Conservation (phyloP, 768 basidiomycete genomes). For the Lactifluus pinguis region DNA sequence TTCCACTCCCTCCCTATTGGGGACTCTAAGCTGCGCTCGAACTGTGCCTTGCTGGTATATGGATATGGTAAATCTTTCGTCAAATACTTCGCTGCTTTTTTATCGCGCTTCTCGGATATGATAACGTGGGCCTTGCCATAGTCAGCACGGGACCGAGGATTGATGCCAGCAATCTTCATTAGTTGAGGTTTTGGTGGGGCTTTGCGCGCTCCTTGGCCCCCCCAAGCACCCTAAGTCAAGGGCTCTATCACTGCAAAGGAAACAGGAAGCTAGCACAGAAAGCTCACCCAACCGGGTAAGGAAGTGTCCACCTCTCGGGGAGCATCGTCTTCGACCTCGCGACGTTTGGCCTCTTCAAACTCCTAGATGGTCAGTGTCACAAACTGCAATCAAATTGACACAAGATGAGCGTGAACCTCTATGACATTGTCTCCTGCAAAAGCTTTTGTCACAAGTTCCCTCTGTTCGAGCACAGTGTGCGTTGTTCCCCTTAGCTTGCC, state of each 20-base stretch:
- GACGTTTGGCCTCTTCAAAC: slow-evolving; percentile 76
- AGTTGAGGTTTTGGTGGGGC: slow-evolving; percentile 55
- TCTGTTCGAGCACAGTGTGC: slow-evolving; percentile 72
- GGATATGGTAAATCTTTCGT: slow-evolving; percentile 91
- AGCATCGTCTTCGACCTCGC: slow-evolving; percentile 79
- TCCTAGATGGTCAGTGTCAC: slow-evolving; percentile 38
- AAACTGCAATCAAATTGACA: background rate
- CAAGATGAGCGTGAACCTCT: slow-evolving; percentile 41
- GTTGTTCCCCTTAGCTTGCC: slow-evolving; percentile 28
- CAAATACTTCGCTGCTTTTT: slow-evolving; percentile 83
- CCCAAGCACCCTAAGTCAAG: slow-evolving; percentile 75
- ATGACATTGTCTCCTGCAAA: slow-evolving; percentile 98
- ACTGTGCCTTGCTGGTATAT: slow-evolving; percentile 89
- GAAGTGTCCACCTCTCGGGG: slow-evolving; percentile 84
- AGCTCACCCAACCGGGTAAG: slow-evolving; percentile 87
- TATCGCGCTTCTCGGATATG: slow-evolving; percentile 92
- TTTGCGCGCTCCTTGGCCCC: slow-evolving; percentile 62
- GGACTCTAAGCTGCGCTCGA: slow-evolving; percentile 70
- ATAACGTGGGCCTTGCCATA: slow-evolving; percentile 82
- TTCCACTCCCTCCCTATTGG: slow-evolving; percentile 94
- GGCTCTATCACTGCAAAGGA: background rate
- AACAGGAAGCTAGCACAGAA: background rate
- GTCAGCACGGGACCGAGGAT: slow-evolving; percentile 73
- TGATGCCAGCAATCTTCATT: slow-evolving; percentile 79
- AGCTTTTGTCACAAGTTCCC: slow-evolving; percentile 86